Base-by-base conservation (phyloP, 805 yeast species). In the Vanderwaltozyma verrucispora region DNA sequence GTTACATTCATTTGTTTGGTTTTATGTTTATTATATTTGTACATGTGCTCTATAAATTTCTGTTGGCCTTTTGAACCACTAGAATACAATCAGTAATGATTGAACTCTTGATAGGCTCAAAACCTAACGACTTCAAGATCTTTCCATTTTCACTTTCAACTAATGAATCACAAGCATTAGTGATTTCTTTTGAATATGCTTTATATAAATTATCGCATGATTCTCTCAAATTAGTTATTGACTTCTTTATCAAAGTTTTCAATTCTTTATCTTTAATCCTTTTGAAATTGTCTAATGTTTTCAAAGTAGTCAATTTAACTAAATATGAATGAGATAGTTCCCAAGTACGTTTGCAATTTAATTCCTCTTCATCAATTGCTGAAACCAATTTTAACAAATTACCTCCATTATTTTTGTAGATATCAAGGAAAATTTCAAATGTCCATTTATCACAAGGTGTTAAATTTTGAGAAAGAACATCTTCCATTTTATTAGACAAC, bases 201-300 rank as follows among this genome's bases (percentile, higher is more conserved):
- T 34, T 15, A 32, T 39, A 50, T 6, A 43, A 8, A 13, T 41
- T 44, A 33, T 52, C 58, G 36, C 58, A 53, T 8, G 28, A 16
- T 4, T 44, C 51, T 32, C 61, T 49, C 23, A 51, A 29, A 7
- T 35, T 33, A 12, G 33, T 42, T 13, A 54, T 36, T 19, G 41
- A 36, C 10, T 26, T 9, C 33, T 51, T 55, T 2, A 56, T 46
- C n/a, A 28, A 14, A 11, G 33, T 23, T 28, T 48, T 53, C 10
- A 38, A 28, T 6, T 42, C 31, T 23, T 35, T 39, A 31, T 53
- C 53, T 28, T 49, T 48, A 13, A 56, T 45, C 33, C 54, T 47
- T 31, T 55, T 53, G 36, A 50, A 36, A 12, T 40, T 46, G 31
- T 50, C 59, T 20, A 57, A 35, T 1, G 60, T 55, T 36, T 56